These are phyloP conservation scores for Cutaneotrichosporon sp. DNA, from an alignment of 1,284 basidiomycete species.

Conservation along the genomic window DNA sequence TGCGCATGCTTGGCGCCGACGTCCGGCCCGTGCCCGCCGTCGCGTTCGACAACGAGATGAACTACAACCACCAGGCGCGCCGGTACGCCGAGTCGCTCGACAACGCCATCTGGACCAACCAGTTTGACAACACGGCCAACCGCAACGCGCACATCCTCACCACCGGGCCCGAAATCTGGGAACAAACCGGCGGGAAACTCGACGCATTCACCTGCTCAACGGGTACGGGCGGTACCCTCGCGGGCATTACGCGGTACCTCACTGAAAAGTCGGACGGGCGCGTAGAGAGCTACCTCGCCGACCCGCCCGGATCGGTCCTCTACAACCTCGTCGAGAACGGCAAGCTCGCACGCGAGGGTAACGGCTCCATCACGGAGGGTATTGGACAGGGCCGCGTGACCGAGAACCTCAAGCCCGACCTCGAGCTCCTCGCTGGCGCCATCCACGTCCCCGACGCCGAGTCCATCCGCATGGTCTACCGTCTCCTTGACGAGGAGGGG, in stretches of 20 bases:
- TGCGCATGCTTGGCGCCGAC: conserved; percentile 94
- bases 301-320: conserved; percentile 91
- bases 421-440: conserved; percentile 73
- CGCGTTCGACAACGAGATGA: conserved; percentile 88
- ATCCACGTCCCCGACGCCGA: conserved; percentile 84
- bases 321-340: conserved; percentile 79
- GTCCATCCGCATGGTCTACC: conserved; percentile 89
- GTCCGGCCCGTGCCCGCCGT: conserved; percentile 94
- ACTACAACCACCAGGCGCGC: conserved; percentile 98
- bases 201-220: conserved; percentile 92
- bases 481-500: conserved; percentile 86
- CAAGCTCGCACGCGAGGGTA: conserved; percentile 71
- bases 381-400: conserved; percentile 98
- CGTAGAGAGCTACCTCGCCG: conserved; percentile 88
- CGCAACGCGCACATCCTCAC: conserved; percentile 80
- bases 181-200: conserved; percentile 71
- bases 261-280: conserved; percentile 76
- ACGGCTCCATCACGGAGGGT: conserved; percentile 93
- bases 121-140: conserved; percentile 94
- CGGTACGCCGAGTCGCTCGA: conserved; percentile 73
- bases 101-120: conserved; percentile 99
- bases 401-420: conserved; percentile 82
- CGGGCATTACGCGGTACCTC: conserved; percentile 78
- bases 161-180: conserved; percentile 97
- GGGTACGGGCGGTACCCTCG: conserved; percentile 92